phyloP scores from a whole-genome alignment of 2,329 filamentous ascomycete genomes.

The Trichoderma polysporum region DNA sequence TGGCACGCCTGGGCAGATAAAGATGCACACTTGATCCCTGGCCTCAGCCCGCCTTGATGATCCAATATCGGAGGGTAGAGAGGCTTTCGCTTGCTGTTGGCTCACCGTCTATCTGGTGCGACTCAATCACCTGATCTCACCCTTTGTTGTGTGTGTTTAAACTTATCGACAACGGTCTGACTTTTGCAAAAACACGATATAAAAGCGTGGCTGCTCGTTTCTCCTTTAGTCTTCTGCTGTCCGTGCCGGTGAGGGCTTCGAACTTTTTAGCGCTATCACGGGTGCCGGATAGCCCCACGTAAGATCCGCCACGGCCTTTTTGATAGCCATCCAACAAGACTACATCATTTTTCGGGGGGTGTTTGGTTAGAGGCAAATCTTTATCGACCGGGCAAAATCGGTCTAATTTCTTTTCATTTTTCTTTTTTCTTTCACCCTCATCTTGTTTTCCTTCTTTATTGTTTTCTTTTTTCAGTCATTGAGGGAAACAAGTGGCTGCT shows the following conservation, averaged over 20 bases:
- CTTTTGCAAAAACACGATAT: not conserved
- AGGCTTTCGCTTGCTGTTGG: not conserved
- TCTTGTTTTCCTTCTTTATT: not conserved
- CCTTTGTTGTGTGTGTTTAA: not conserved
- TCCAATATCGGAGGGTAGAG: not conserved
- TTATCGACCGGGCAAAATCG: slow-evolving; percentile 11
- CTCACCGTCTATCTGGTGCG: slow-evolving; percentile 9
- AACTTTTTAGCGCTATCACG: slow-evolving; percentile 10
- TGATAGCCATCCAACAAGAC: not conserved
- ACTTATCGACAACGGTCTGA: not conserved
- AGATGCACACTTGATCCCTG: not conserved
- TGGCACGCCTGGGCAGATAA: not conserved
- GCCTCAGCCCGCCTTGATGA: not conserved
- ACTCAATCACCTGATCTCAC: not conserved
- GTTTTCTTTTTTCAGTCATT: not conserved
- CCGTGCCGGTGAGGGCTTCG: slow-evolving; percentile 1
- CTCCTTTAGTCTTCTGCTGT: not conserved
- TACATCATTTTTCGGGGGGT: not conserved
- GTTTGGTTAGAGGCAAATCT: slow-evolving; percentile 2
- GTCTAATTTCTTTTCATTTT: not conserved
- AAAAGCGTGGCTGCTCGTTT: not conserved
- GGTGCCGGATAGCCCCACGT: slow-evolving; percentile 7
- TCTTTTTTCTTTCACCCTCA: not conserved
- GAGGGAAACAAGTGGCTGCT: not conserved
- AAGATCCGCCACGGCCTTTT: slow-evolving; percentile 14